Percentiles rank a stretch among this genome's conserved stretches.
Conservation (phyloP, 805 yeast species). For the Ogataea neopini region DNA sequence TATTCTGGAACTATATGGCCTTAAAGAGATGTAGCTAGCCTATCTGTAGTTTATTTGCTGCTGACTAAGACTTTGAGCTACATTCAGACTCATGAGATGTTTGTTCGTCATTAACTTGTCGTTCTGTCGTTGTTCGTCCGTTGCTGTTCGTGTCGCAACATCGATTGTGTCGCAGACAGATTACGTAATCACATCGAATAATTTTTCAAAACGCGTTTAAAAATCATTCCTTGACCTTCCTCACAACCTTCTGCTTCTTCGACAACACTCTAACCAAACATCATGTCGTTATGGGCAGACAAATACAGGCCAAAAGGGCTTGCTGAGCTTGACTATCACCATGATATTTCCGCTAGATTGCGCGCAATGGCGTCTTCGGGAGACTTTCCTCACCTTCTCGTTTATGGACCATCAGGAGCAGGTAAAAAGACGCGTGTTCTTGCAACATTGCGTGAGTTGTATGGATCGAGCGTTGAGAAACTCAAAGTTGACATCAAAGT, state of each 20-base stretch:
- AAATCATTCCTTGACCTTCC: no score
- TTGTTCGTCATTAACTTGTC: no score
- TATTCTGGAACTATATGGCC: no score
- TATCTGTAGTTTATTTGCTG: no score
- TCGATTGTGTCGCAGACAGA: no score
- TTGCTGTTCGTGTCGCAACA: no score
- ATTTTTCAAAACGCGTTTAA: not conserved
- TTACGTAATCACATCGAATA: no score
- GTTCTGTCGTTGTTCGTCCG: no score
- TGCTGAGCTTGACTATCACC: constrained; percentile 65
- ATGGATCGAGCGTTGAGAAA: constrained; percentile 79
- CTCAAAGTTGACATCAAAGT: constrained; percentile 88
- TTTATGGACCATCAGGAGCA: constrained; percentile 96
- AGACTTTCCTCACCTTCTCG: constrained; percentile 88
- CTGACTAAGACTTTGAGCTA: no score
- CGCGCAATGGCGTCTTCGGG: constrained; percentile 54
- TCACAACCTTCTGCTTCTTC: no score
- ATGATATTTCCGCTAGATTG: constrained; percentile 61
- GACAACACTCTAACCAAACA: not conserved
- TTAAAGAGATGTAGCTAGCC: no score
- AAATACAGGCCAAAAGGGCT: constrained; percentile 80
- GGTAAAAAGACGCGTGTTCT: constrained; percentile 95
- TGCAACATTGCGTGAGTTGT: constrained; percentile 74
- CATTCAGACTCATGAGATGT: no score
- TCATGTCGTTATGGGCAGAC: constrained; percentile 96